Conservation (phyloP, 495 filamentous ascomycete genomes). For the Wilcoxina mikolae region DNA sequence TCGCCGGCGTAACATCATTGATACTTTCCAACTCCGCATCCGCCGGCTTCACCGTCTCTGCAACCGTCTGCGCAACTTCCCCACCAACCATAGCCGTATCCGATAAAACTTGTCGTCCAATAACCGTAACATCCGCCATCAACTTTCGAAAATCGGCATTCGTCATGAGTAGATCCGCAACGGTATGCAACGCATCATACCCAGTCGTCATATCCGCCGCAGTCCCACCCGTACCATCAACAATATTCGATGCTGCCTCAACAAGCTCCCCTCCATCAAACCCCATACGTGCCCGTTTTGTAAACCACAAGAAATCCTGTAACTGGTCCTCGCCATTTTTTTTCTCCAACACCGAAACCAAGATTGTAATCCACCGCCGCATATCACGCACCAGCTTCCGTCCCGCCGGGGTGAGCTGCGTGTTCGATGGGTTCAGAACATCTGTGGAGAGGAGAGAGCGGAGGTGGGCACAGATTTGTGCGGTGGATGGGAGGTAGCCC, state of each 20-base stretch:
- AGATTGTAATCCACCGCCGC: conserved; percentile 53
- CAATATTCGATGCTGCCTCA: conserved; percentile 46
- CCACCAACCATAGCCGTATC: conserved; percentile 62
- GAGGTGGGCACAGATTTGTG: conserved; percentile 68
- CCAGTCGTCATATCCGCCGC: conserved; percentile 67
- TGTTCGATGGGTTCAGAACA: conserved; percentile 59
- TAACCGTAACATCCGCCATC: conserved; percentile 61
- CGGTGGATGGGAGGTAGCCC: conserved; percentile 84
- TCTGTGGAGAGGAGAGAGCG: conserved; percentile 65
- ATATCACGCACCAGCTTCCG: conserved; percentile 55
- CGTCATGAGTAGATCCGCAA: conserved; percentile 67
- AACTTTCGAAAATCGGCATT: conserved; percentile 86
- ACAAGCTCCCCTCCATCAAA: conserved; percentile 54
- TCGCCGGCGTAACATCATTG: conserved; percentile 1
- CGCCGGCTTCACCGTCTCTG: conserved; percentile 51
- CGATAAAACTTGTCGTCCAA: conserved; percentile 71
- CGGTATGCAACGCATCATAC: conserved; percentile 68
- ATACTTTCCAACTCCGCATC: conserved; percentile 42
- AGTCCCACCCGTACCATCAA: conserved; percentile 28
- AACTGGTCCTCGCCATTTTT: conserved; percentile 80
- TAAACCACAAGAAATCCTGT: conserved; percentile 81
- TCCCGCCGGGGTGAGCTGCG: conserved; percentile 62
- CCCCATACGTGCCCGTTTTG: conserved; percentile 6
- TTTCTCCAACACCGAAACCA: conserved; percentile 60
- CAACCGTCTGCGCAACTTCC: conserved; percentile 9